These are phyloP conservation scores for Dactylellina cionopaga DNA, from an alignment of 2,329 filamentous ascomycete species.

Conservation along the genomic window DNA sequence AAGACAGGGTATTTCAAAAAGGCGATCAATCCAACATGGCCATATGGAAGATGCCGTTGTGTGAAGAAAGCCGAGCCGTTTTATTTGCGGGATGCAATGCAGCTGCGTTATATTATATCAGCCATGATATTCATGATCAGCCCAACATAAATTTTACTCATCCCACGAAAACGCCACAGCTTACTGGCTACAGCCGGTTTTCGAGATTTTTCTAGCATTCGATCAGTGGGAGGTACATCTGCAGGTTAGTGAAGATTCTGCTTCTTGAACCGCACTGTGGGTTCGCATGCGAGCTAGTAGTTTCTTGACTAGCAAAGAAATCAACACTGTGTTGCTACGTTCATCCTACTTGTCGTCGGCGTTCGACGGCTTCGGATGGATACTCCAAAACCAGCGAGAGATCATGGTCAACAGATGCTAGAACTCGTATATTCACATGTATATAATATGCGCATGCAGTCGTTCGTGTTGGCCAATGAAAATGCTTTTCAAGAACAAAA, in stretches of 20 bases:
- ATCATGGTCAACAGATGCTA: constrained; percentile 18
- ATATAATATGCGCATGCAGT: constrained; percentile 9
- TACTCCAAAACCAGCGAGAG: constrained; percentile 27
- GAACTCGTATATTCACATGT: background rate
- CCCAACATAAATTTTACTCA: constrained; percentile 19
- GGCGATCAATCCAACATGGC: background rate
- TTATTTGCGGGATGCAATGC: background rate
- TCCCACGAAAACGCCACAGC: constrained; percentile 4
- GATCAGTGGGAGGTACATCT: too few relatives aligned
- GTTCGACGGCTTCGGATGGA: constrained; percentile 21
- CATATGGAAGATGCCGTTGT: constrained; percentile 16
- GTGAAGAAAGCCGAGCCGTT: too few relatives aligned
- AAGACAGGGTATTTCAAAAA: too few relatives aligned
- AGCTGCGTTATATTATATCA: background rate
- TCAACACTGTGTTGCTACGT: constrained; percentile 19
- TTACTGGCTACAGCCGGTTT: constrained; percentile 9
- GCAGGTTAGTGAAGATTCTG: too few relatives aligned
- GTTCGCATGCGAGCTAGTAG: too few relatives aligned
- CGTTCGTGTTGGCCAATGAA: constrained; percentile 6
- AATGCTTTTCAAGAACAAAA: background rate
- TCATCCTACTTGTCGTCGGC: background rate
- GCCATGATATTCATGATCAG: background rate
- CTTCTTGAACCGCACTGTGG: too few relatives aligned
- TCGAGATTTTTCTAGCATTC: constrained; percentile 13
- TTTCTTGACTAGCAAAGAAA: background rate